Evolutionary conservation across 2,329 filamentous ascomycete species (phyloP).

Genomic region (Sporothrix inflata): DNA sequence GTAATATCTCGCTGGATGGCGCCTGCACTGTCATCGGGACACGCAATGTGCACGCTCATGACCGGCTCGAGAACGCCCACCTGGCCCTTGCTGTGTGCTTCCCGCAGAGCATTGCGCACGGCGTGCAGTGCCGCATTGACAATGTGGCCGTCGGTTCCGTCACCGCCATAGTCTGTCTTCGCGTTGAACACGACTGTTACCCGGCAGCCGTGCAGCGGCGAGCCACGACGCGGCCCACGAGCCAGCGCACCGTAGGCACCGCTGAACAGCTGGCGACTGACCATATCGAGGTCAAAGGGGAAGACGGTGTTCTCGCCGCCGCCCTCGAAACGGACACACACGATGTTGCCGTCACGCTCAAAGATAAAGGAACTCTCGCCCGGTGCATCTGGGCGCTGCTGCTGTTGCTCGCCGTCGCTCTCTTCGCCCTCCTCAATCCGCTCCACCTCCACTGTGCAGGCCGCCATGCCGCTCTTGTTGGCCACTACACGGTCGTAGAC

Average conservation of each 20-base stretch:
- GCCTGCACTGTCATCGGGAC: slow-evolving; percentile 80
- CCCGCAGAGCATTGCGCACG: slow-evolving; percentile 69
- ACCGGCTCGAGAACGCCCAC: slow-evolving; percentile 86
- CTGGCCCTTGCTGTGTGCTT: slow-evolving; percentile 60
- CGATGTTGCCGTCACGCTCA: slow-evolving; percentile 69
- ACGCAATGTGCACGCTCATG: slow-evolving; percentile 85
- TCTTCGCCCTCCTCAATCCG: slow-evolving; percentile 50
- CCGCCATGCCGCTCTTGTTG: slow-evolving; percentile 76
- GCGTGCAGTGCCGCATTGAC: slow-evolving; percentile 64
- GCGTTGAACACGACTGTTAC: slow-evolving; percentile 73
- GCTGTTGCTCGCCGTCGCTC: neutral
- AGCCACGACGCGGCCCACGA: slow-evolving; percentile 78
- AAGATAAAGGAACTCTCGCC: slow-evolving; percentile 38
- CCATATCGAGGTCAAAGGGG: slow-evolving; percentile 56
- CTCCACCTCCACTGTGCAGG: slow-evolving; percentile 69
- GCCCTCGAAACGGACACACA: slow-evolving; percentile 56
- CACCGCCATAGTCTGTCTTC: slow-evolving; percentile 63
- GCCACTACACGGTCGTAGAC: slow-evolving; percentile 79
- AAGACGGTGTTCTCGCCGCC: slow-evolving; percentile 35
- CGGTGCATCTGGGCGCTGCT: neutral
- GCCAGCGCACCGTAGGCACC: slow-evolving; percentile 83
- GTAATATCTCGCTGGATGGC: slow-evolving; percentile 81
- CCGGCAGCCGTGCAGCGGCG: slow-evolving; percentile 76
- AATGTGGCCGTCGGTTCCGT: slow-evolving; percentile 69
- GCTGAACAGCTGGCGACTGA: slow-evolving; percentile 68